Base-by-base conservation (phyloP, 306 rosid species). In the Cucumis cinereus region DNA sequence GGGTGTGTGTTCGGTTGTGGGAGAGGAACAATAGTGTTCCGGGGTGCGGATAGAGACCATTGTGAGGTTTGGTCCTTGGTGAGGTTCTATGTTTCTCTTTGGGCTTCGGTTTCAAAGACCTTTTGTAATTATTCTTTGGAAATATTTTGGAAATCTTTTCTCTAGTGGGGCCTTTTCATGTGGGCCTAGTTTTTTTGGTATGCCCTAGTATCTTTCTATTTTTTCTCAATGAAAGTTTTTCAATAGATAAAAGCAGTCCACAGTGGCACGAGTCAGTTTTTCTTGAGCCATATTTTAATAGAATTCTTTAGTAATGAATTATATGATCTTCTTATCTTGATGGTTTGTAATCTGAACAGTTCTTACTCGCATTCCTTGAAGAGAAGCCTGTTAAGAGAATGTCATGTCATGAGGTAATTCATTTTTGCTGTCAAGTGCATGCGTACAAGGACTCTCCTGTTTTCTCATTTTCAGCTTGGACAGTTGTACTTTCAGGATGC, bases 321-420 rank as follows among this genome's bases (percentile, higher is more conserved):
- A 47, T 3, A 50, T 52, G 30, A 61, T 41, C 71, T 40, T 67
- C 73, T 77, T 56, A 45, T 10, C 23, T 45, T 53, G 73, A 78
- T 71, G 58, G 10, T 67, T 79, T 81, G 16, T 88, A 67, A 78
- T 81, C 81, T 79, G 73, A 63, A 80, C 97, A 94, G 99, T 80
- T 92, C 83, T 78, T 92, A 53, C 78, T 53, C 73, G 72, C 77
- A 75, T 82, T 89, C 81, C 87, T 90, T 38, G 79, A 84, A 77
- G 86, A 84, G 80, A 88, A 82, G 80, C 84, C 83, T 45, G 49
- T 50, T 77, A 84, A 77, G 77, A 86, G 78, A 77, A 86, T 84
- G 75, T 72, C 67, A 60, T 72, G 80, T 67, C 90, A 89, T 2
- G 92, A 85, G 96, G 99, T 94, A 49, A 59, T 24, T 49, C 52